Conservation (phyloP, 208 protist genomes). For the Crithidia expoeki region DNA sequence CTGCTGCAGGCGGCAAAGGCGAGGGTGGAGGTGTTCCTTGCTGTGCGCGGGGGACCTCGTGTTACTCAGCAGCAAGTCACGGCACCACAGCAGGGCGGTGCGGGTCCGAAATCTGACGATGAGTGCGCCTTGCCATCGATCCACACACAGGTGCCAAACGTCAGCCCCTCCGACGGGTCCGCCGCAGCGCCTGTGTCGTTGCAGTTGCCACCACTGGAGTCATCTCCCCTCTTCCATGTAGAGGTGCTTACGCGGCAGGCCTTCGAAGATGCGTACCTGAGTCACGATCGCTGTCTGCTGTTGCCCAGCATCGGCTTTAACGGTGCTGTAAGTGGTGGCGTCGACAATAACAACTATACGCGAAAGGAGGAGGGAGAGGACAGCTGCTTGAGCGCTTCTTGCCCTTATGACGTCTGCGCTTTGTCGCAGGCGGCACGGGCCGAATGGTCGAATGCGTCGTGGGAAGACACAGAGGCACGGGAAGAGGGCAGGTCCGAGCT, state of each 20-base stretch:
- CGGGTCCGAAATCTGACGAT: not conserved
- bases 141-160: slow-evolving; percentile 3
- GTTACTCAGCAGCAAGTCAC: not conserved
- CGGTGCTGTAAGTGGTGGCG: slow-evolving; percentile 8
- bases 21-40: slow-evolving; percentile 28
- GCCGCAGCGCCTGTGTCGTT: not conserved
- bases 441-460: slow-evolving; percentile 27
- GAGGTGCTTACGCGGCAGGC: slow-evolving; percentile 53
- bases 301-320: slow-evolving; percentile 11
- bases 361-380: slow-evolving; percentile 8
- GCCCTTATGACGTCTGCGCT: slow-evolving; percentile 37
- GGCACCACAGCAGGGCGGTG: not conserved
- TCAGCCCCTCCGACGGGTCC: not conserved
- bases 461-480: too few species aligned
- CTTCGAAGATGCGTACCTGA: slow-evolving; percentile 59
- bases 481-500: not conserved
- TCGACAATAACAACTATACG: not conserved
- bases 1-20: slow-evolving; percentile 41
- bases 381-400: slow-evolving; percentile 22
- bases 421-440: slow-evolving; percentile 43
- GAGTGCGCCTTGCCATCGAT: not conserved
- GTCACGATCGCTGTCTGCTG: slow-evolving; percentile 41
- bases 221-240: slow-evolving; percentile 58
- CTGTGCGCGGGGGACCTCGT: not conserved
- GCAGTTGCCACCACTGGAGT: slow-evolving; percentile 37